Base-by-base conservation (phyloP, 345 rosid genomes). In the Gossypium raimondii region DNA sequence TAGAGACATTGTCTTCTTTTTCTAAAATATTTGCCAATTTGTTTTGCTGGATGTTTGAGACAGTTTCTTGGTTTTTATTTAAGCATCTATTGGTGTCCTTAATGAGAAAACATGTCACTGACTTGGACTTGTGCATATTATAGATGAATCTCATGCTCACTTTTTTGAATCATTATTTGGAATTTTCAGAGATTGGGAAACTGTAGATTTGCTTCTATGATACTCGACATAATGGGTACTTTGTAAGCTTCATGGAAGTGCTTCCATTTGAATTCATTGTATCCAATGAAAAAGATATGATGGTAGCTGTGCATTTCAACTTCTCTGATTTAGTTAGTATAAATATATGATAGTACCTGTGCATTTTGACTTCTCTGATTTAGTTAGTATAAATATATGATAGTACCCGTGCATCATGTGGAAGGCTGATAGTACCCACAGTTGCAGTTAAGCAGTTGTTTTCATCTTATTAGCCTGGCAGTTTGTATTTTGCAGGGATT, bases 401-500 rank as follows among this genome's bases (percentile, higher is more conserved):
- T n/a, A 10, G 76, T 61, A 11, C 27, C 47, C 3, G 11, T 71
- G 55, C 22, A n/a, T 43, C 57, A 25, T 17, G 51, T 67, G 76
- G 74, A 76, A 18, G 70, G 17, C 63, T 72, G 13, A 13, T 11
- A 18, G 43, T 29, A 51, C 25, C 22, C 59, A 41, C 43, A 43
- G 18, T 25, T 43, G 41, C 69, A 13, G 50, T n/a, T 27, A 47
- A 73, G 27, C 47, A 10, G 45, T 74, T 82, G 72, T 79, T 75
- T 76, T 78, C 78, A 64, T 65, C 77, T 81, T 81, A 82, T 85
- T 80, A 90, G 86, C 63, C 66, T 59, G 83, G 78, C 74, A 81
- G 82, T 79, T 79, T 73, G 78, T 78, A 72, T 74, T 75, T 79
- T 88, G 79, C 84, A 90, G 95, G 95, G 80, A 87, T 90, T 87